Base-by-base conservation (phyloP, 176 grass and related monocot species). In the Coix lacrymajobi region DNA sequence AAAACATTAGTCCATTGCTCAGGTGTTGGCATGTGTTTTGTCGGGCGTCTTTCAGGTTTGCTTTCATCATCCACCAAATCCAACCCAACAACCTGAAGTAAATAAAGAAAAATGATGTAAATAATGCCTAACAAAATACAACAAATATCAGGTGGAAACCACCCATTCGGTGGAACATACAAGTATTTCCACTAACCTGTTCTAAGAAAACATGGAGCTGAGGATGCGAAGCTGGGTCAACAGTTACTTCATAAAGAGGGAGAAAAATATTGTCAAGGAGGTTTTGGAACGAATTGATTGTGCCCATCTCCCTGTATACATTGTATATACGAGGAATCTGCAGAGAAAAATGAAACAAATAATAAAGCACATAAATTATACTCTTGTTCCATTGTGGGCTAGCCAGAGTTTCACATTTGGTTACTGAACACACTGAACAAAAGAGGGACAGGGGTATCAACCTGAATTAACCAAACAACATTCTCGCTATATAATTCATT, bases 1-100 rank as follows among this genome's bases (percentile, higher is more conserved):
- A 97, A 97, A 71, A 92, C 70, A 85, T 97, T 94, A 78, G 89
- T 92, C 95, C 95, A 97, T 61, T 97, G 92, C 69, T 77, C 86
- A 77, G 95, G 95, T 10, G 92, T 97, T 0, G 90, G 92, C 95
- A 97, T 97, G 57, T 97, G 95, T 62, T 97, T 97, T 43, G 95
- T 97, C 75, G 92, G 94, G 11, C 92, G 88, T 60, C 95, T 97
- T 87, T 97, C 95, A 62, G 95, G 92, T 89, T 97, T 97, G 88
- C 95, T 97, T 90, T 97, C 95, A 92, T 97, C 95, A 89, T 97
- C 95, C 77, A 97, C 95, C 90, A 97, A 92, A 92, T 97, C 95
- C 75, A 97, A 87, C 34, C 95, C 95, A 29, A 97, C 92, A 46
- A 97, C 90, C 95, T 97, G 88, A 85, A 83, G 46, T 30, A 51